Conservation (phyloP, 495 filamentous ascomycete species). For the Corynascus novoguineensis region DNA sequence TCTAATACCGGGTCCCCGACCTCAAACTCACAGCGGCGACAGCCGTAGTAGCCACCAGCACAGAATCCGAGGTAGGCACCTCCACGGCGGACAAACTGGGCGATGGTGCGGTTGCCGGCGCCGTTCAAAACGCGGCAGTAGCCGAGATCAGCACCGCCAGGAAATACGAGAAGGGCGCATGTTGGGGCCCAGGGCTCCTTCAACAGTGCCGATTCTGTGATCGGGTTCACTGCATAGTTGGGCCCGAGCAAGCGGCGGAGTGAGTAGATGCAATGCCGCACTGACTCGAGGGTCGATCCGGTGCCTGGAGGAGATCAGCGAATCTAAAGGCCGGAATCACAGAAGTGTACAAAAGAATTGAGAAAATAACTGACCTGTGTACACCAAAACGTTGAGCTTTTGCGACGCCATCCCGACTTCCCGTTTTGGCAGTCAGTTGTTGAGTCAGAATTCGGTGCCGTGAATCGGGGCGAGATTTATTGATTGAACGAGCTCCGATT, state of each 20-base stretch:
- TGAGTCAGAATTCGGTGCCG: conserved; percentile 1
- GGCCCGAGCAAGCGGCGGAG: conserved; percentile 85
- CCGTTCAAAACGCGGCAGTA: conserved; percentile 90
- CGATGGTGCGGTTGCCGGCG: conserved; percentile 75
- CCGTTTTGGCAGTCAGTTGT: not conserved
- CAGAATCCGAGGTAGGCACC: conserved; percentile 87
- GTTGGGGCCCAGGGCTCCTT: conserved; percentile 88
- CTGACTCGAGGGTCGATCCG: conserved; percentile 80
- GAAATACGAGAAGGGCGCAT: conserved; percentile 85
- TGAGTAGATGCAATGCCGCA: conserved; percentile 82
- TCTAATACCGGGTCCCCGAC: conserved; percentile 74
- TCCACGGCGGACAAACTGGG: conserved; percentile 77
- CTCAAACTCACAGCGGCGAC: conserved; percentile 79
- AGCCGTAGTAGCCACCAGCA: conserved; percentile 91
- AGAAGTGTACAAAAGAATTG: not conserved
- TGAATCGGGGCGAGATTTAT: not conserved
- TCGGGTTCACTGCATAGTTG: conserved; percentile 85
- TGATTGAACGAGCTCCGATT: not conserved
- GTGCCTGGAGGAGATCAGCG: conserved; percentile 50
- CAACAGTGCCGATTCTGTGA: conserved; percentile 70
- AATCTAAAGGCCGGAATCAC: conserved; percentile 1
- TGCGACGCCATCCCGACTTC: conserved; percentile 46
- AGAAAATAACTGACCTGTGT: conserved; percentile 55
- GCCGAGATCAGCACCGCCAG: conserved; percentile 89
- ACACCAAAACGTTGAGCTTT: conserved; percentile 81